These are phyloP conservation scores for Pyrenula massariospora DNA, from an alignment of 495 filamentous ascomycete species.

Conservation along the genomic window DNA sequence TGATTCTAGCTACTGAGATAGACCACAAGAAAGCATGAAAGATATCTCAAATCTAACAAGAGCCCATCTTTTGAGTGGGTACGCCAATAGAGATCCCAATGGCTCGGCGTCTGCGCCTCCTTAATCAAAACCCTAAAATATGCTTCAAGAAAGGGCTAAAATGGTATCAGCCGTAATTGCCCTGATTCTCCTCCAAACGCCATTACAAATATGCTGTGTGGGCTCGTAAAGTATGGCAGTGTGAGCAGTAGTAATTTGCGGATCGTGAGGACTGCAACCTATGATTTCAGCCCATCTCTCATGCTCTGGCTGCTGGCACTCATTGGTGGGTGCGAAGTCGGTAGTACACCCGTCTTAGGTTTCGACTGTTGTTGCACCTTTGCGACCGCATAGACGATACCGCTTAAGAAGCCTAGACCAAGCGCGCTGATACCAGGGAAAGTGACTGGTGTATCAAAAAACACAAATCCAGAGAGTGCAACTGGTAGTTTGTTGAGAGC, in stretches of 20 bases:
- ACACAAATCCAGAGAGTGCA: constrained; percentile 78
- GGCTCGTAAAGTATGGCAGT: not conserved
- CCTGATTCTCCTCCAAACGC: not conserved
- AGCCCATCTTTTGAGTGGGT: not conserved
- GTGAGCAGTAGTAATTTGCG: too few species aligned
- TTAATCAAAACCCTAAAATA: not conserved
- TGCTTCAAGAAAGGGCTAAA: not conserved
- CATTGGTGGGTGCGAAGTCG: constrained; percentile 55
- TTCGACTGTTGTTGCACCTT: constrained; percentile 75
- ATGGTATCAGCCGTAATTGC: not conserved
- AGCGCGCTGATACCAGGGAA: constrained; percentile 86
- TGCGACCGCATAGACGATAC: constrained; percentile 82
- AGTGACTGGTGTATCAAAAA: constrained; percentile 93
- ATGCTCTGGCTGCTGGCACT: constrained; percentile 90
- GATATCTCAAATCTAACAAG: not conserved
- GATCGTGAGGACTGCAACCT: too few species aligned
- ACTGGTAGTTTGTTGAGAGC: constrained; percentile 96
- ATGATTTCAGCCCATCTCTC: constrained; percentile 65
- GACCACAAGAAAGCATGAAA: not conserved
- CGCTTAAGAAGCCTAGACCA: constrained; percentile 75
- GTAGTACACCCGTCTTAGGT: constrained; percentile 48
- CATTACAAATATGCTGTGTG: not conserved
- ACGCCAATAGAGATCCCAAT: not conserved
- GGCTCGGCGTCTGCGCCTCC: not conserved
- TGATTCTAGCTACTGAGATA: too few species aligned